A percentile compares a stretch with the other conserved stretches of the same genome.
phyloP scores from a whole-genome alignment of 2,329 filamentous ascomycete species.

The Parastagonospora nodorum region DNA sequence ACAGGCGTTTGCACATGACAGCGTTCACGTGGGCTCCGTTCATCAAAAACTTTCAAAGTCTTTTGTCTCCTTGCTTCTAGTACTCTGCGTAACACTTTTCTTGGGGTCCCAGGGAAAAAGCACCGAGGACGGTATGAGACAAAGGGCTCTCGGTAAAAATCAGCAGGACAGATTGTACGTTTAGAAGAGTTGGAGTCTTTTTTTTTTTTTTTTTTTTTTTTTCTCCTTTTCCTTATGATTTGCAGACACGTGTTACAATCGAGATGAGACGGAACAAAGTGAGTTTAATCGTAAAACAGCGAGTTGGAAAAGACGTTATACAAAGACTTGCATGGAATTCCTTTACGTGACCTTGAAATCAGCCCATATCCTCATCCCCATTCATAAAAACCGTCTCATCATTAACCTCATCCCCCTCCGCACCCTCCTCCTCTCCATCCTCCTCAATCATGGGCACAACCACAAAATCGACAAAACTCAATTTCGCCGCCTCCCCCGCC shows the following conservation, averaged over 20 bases:
- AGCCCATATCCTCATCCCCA: slow-evolving; percentile 6
- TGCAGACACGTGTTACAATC: neutral
- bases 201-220: neutral
- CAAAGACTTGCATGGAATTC: too few species aligned
- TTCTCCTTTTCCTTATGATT: neutral
- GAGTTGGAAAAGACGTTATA: too few species aligned
- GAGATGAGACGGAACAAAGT: neutral
- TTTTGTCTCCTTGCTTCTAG: too few species aligned
- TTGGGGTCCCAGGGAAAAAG: too few species aligned
- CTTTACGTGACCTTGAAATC: too few species aligned
- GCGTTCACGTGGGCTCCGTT: too few species aligned
- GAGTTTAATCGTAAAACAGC: neutral
- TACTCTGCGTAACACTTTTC: too few species aligned
- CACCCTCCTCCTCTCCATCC: slow-evolving; percentile 50
- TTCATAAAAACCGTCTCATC: slow-evolving; percentile 25
- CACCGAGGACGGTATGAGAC: too few species aligned
- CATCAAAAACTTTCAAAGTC: too few species aligned
- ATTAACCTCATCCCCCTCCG: slow-evolving; percentile 9
- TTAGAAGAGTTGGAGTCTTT: neutral
- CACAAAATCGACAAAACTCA: slow-evolving; percentile 81
- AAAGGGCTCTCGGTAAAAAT: too few species aligned
- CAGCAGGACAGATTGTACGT: neutral
- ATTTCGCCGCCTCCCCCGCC: slow-evolving; percentile 28
- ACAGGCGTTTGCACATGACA: too few species aligned
- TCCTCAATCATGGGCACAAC: slow-evolving; percentile 76